These are phyloP conservation scores for Leccinum variicolor DNA, from an alignment of 768 basidiomycete species.

Conservation along the genomic window DNA sequence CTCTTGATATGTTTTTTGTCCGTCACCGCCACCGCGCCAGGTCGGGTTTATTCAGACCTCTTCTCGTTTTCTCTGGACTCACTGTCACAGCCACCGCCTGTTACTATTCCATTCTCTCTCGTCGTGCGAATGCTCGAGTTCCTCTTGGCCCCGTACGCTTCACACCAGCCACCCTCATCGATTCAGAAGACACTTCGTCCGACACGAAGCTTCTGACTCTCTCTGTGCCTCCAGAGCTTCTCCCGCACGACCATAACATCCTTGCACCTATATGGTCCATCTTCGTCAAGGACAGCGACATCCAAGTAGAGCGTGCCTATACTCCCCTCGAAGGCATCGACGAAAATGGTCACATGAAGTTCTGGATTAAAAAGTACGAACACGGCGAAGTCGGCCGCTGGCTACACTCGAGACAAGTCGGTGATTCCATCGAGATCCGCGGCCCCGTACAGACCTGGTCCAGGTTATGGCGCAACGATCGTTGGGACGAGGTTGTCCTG, in stretches of 20 bases:
- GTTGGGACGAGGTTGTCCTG: constrained; percentile 82
- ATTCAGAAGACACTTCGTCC: constrained; percentile 49
- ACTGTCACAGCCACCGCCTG: constrained; percentile 41
- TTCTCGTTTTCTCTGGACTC: constrained; percentile 35
- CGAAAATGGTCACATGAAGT: constrained; percentile 58
- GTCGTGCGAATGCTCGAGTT: constrained; percentile 41
- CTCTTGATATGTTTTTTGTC: constrained; percentile 13
- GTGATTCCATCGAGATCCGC: constrained; percentile 70
- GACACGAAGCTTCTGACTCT: constrained; percentile 66
- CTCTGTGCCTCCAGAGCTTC: constrained; percentile 44
- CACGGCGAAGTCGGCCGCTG: constrained; percentile 81
- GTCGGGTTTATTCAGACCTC: constrained; percentile 2
- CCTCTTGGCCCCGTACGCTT: constrained; percentile 49
- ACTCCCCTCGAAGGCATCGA: constrained; percentile 77
- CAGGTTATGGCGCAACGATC: constrained; percentile 40
- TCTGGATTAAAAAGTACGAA: constrained; percentile 82
- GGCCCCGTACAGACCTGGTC: constrained; percentile 72
- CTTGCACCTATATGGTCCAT: constrained; percentile 66
- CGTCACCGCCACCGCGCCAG: background rate
- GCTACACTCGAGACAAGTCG: constrained; percentile 67
- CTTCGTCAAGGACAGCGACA: constrained; percentile 82
- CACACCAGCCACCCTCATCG: constrained; percentile 56
- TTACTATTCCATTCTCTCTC: constrained; percentile 53
- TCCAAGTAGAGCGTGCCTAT: constrained; percentile 84
- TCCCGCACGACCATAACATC: constrained; percentile 22